These are phyloP conservation scores for Trichoderma sp. DNA, from an alignment of 2,329 filamentous ascomycete genomes.

Conservation along the genomic window DNA sequence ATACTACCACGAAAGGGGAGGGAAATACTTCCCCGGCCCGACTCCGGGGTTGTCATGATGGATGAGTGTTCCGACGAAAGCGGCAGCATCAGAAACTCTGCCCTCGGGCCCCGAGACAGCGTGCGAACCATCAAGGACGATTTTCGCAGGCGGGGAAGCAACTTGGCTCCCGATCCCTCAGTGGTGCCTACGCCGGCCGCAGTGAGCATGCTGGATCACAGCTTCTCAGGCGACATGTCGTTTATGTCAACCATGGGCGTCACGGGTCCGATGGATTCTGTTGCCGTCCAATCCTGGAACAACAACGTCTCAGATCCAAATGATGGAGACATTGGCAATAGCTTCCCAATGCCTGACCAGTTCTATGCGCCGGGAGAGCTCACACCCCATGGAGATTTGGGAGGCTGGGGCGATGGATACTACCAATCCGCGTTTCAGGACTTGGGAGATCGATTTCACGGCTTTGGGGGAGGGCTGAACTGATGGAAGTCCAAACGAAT, in stretches of 20 bases:
- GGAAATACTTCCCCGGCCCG: constrained; percentile 32
- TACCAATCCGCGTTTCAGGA: constrained; percentile 27
- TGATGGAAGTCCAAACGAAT: background rate
- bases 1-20: constrained; percentile 27
- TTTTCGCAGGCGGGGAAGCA: constrained; percentile 24
- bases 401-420: constrained; percentile 18
- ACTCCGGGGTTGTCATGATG: constrained; percentile 40
- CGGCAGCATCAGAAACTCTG: constrained; percentile 27
- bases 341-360: constrained; percentile 27
- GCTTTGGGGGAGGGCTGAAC: constrained; percentile 9
- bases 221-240: constrained; percentile 23
- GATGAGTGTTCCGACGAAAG: constrained; percentile 39
- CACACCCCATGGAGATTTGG: constrained; percentile 28
- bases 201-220: constrained; percentile 21
- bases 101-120: constrained; percentile 31
- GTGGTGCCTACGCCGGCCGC: constrained; percentile 21
- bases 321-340: constrained; percentile 20
- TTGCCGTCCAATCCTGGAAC: constrained; percentile 32
- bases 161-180: constrained; percentile 26
- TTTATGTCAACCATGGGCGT: constrained; percentile 24
- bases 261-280: constrained; percentile 18
- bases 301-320: constrained; percentile 28
- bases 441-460: constrained; percentile 26
- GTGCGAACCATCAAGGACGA: constrained; percentile 29
- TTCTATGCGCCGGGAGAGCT: constrained; percentile 22